These are phyloP conservation scores for Lichtheimia corymbifera DNA, from an alignment of 371 early-diverging fungal genomes.

Conservation along the genomic window DNA sequence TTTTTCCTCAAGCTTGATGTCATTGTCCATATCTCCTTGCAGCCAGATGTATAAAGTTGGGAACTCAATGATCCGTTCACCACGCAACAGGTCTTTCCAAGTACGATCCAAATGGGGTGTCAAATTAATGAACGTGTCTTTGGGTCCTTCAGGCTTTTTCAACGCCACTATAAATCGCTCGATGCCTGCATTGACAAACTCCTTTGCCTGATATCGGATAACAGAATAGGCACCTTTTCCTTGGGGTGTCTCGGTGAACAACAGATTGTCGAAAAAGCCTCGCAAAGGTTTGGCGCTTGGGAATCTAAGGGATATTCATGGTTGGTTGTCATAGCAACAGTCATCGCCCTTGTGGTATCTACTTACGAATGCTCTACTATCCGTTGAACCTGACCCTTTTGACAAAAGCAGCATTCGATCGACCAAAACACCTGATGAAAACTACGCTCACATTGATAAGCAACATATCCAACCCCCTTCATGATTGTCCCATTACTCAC, in stretches of 20 bases:
- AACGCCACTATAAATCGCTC: conserved; percentile 33
- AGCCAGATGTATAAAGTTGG: conserved; percentile 46
- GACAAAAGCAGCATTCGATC: conserved; percentile 33
- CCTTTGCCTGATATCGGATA: conserved; percentile 32
- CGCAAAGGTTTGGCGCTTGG: conserved; percentile 14
- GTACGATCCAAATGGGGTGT: conserved; percentile 25
- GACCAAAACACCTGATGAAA: conserved; percentile 40
- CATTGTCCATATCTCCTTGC: conserved; percentile 20
- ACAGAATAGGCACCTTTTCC: conserved; percentile 31
- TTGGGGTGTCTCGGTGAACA: conserved; percentile 29
- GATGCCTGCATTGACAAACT: conserved; percentile 33
- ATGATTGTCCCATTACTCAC: conserved; percentile 14
- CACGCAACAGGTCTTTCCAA: conserved; percentile 25
- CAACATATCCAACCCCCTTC: too few species aligned
- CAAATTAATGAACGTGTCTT: conserved; percentile 28
- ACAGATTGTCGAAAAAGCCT: conserved; percentile 36
- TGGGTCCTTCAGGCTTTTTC: conserved; percentile 36
- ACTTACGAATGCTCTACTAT: conserved; percentile 42
- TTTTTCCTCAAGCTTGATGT: conserved; percentile 29
- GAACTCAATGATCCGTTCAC: conserved; percentile 41
- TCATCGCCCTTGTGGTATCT: background rate
- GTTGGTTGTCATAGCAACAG: background rate
- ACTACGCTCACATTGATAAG: conserved; percentile 9
- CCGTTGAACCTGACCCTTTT: conserved; percentile 17
- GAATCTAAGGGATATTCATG: background rate